Base-by-base conservation (phyloP, 202 grass and related monocot genomes). In the Panicum hallii region DNA sequence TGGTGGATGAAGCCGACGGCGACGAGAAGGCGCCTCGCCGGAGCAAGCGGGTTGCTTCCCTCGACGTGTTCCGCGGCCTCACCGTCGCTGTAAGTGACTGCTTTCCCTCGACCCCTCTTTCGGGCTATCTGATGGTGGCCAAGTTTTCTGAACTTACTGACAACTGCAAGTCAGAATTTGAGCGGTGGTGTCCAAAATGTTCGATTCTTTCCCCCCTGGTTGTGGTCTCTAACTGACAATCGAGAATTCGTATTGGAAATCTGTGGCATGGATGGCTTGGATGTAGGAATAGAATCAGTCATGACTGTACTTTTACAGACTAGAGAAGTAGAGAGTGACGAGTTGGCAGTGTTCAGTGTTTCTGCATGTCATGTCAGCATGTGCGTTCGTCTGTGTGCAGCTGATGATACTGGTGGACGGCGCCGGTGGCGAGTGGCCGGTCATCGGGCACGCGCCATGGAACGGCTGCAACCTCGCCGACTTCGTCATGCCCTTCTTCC, bases 401-500 rank as follows among this genome's bases (percentile, higher is more conserved):
- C 86, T 99, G 90, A 99, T 99, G 96, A 93, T 99, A 63, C 84
- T 99, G 75, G 96, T 99, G 79, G 96, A 99, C 67, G 93, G 91
- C 9, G 91, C 96, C 42, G 93, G 96, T 41, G 96, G 46, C 36
- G 93, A 99, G 84, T 99, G 96, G 93, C 96, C 93, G 11, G 88
- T 84, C 43, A 99, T 99, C 54, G 91, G 93, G 6, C 96, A 99
- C 62, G 91, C 87, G 11, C 96, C 93, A 5, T 99, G 96, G 96
- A 82, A 95, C 42, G 93, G 93, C 40, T 99, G 96, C 88, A 93
- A 99, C 82, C 96, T 99, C 49, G 96, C 96, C 6, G 93, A 98
- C 61, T 98, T 95, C 79, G 96, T 88, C 80, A 98, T 98, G 96
- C 96, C 96, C 38, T 98, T 82, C 89, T 99, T 99, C 78, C 93